Percentiles rank a stretch among this genome's conserved stretches.
Conservation (phyloP, 2,329 filamentous ascomycete species). For the Phialocephala subalpina region DNA sequence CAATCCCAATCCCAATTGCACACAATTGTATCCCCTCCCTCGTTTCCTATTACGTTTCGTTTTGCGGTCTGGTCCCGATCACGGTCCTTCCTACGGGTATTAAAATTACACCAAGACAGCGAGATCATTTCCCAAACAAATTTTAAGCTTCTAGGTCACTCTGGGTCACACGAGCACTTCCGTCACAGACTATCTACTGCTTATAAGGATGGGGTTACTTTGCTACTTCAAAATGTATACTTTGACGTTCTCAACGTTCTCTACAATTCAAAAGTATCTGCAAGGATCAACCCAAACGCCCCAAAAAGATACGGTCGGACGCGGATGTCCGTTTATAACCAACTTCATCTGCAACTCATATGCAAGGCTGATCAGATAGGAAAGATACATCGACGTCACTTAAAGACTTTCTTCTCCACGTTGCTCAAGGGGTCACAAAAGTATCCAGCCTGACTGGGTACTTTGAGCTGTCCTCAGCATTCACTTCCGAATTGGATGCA, state of each 20-base stretch:
- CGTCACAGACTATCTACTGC: not conserved
- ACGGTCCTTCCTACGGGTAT: not conserved
- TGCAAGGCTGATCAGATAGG: slow-evolving; percentile 6
- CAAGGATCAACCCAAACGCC: not conserved
- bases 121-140: slow-evolving; percentile 1
- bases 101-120: slow-evolving; percentile 5
- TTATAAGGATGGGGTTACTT: slow-evolving; percentile 6
- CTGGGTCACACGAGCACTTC: slow-evolving; percentile 6
- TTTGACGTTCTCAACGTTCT: not conserved
- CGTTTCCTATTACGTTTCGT: slow-evolving; percentile 6
- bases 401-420: not conserved
- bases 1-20: not conserved
- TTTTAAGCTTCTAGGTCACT: not conserved
- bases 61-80: not conserved
- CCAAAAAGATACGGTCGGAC: not conserved
- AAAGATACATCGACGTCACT: not conserved
- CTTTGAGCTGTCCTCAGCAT: not conserved
- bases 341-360: not conserved
- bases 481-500: not conserved
- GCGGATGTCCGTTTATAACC: not conserved
- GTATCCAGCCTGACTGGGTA: not conserved
- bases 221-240: not conserved
- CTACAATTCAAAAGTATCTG: not conserved
- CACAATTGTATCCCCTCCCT: not conserved
- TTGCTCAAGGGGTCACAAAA: not conserved